Evolutionary conservation across 306 rosid genomes (phyloP).

Genomic region (Betula pendula): DNA sequence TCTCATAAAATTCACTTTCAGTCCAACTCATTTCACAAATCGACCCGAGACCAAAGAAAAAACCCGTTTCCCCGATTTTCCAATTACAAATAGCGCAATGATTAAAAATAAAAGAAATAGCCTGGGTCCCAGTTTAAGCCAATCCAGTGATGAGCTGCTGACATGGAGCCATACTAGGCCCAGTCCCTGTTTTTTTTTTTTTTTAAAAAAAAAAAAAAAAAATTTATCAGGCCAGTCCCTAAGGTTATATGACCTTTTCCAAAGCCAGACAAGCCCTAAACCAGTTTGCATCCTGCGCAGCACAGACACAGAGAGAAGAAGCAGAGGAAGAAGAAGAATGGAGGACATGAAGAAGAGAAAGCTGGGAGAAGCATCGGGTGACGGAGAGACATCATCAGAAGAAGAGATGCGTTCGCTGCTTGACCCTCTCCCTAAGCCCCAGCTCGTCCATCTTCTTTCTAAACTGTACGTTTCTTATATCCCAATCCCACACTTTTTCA

Average conservation of each 20-base stretch:
- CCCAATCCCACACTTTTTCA: neutral
- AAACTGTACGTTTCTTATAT: slow-evolving; percentile 50
- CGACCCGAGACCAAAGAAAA: no score
- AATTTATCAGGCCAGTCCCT: neutral
- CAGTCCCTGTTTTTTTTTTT: no score
- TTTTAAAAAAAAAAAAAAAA: no score
- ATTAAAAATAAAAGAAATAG: neutral
- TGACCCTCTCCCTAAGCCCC: slow-evolving; percentile 69
- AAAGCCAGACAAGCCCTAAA: neutral
- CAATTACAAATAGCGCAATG: no score
- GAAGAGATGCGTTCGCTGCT: slow-evolving; percentile 63
- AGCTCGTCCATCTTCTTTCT: slow-evolving; percentile 73
- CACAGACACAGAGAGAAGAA: neutral
- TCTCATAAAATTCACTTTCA: no score
- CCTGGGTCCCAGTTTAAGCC: neutral
- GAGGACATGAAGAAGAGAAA: slow-evolving; percentile 83
- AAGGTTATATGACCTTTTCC: neutral
- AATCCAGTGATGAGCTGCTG: neutral
- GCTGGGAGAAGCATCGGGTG: slow-evolving; percentile 41
- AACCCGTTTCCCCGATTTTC: no score
- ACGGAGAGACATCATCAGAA: slow-evolving; percentile 34
- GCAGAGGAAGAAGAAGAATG: slow-evolving; percentile 24
- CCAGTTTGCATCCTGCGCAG: neutral
- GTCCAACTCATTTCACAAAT: no score
- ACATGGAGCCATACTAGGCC: neutral